A percentile compares a stretch with the other conserved stretches of the same genome.
Conservation (phyloP, 176 grass and related monocot species). For the barley (Hordeum vulgare) region MorexV3_pseudomolecules_assembly NC_058520.1:603976938-603977437, state of each 20-base stretch:
- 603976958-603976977: not conserved
- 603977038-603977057: not conserved
- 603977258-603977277: not conserved
- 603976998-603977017: not conserved
- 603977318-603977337: conserved; percentile 58
- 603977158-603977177: not conserved
- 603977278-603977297: not conserved
- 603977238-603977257: not conserved
- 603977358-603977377: conserved; percentile 73
- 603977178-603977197: not conserved
- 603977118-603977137: not conserved
- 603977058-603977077: not conserved
- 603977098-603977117: not conserved
- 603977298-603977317: not conserved
- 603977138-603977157: not conserved
- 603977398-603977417: conserved; percentile 84
- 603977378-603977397: conserved; percentile 69
- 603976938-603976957: not conserved
- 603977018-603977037: not conserved
- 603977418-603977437: conserved; percentile 81
- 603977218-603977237: not conserved
- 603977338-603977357: conserved; percentile 99
- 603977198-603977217: not conserved
- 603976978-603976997: not conserved
- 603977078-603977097: not conserved